Conservation (phyloP, 73 alveolate genomes). For the Blepharisma japonicum region DNA sequence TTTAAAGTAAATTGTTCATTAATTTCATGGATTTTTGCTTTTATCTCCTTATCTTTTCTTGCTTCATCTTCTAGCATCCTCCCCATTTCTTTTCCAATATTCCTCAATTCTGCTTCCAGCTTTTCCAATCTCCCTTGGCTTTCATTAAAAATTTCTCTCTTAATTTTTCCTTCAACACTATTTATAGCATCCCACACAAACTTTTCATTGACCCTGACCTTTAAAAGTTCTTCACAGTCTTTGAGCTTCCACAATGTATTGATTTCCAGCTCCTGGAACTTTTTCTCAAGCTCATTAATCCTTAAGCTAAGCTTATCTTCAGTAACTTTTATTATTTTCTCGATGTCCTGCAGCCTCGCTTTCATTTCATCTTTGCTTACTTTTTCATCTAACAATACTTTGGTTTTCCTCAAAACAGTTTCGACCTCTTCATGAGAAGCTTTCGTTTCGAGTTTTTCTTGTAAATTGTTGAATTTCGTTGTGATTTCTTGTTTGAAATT, state of each 20-base stretch:
- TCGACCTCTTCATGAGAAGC: neutral
- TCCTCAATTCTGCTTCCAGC: neutral
- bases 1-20: neutral
- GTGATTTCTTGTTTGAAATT: neutral
- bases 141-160: neutral
- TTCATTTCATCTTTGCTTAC: neutral
- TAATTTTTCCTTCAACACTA: neutral
- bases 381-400: constrained; percentile 38
- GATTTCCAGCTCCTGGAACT: constrained; percentile 46
- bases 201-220: constrained; percentile 45
- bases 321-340: neutral
- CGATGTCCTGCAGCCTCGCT: neutral
- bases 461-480: neutral
- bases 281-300: constrained; percentile 33
- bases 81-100: neutral
- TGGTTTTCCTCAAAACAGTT: constrained; percentile 28
- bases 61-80: neutral
- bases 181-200: constrained; percentile 39
- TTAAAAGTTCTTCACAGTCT: constrained; percentile 63
- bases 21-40: neutral
- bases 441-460: neutral
- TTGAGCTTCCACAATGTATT: constrained; percentile 63
- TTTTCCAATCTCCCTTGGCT: neutral
- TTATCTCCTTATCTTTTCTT: neutral
- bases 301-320: constrained; percentile 30